Base-by-base conservation (phyloP, 768 basidiomycete genomes). In the Omphalotus guepiniiformis region DNA sequence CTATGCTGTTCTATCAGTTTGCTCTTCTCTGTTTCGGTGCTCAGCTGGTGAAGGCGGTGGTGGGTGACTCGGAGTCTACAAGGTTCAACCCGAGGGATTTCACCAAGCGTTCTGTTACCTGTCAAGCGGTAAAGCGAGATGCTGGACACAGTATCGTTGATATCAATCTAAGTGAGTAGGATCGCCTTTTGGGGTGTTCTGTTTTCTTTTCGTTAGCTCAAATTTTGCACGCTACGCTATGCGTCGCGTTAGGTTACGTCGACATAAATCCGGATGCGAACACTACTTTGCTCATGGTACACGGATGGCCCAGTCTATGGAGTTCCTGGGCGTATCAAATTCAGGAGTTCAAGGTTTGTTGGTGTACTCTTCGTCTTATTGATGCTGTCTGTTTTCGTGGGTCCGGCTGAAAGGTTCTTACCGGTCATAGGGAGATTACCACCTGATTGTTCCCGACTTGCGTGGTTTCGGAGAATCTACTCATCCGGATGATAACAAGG, bases 241-340 rank as follows among this genome's bases (percentile, higher is more conserved):
- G 23, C 25, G 36, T 50, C 29, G 18, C 28, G 39, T 25, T 4
- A 84, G 85, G 74, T 51, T 88, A 87, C 56, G 74, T 80, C 19
- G 75, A 88, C 32, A 57, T 87, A 49, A 85, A 87, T 51, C 71
- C 80, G 8, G 52, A 48, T 0, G 77, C 77, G 3, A 61, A 73
- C 22, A 68, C 63, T 12, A 76, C 80, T 0, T 63, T 88, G 2
- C 39, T 89, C 25, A 73, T 89, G 72, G 79, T 88, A 0, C 87
- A 89, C 55, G 87, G 87, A 3, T 89, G 87, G 87, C 87, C 87
- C 1, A 74, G 80, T 53, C 60, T 88, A 3, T 89, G 87, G 87
- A 82, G 79, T 45, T 76, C 75, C 16, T 89, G 86, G 87, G 73
- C 80, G 28, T 74, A 74, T 26, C 87, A 89, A 58, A 86, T 89